Conservation (phyloP, 176 grass and related monocot genomes). For the Avena insularis region DNA sequence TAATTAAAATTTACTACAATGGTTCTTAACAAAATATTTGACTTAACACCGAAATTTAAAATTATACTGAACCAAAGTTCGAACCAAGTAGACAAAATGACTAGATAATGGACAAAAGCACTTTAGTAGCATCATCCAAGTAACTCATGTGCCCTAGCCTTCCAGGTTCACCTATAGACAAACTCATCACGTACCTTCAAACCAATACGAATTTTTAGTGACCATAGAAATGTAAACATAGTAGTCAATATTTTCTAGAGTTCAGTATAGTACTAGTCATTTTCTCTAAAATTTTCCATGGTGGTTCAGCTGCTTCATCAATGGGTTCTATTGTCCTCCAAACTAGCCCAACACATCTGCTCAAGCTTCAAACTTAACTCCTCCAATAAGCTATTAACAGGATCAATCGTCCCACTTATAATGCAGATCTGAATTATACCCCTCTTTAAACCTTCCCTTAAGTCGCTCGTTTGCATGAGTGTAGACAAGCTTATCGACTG, state of each 20-base stretch:
- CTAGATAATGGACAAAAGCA: too few species aligned
- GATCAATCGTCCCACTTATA: neutral
- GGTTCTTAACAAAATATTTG: too few species aligned
- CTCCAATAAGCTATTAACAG: neutral
- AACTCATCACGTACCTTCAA: neutral
- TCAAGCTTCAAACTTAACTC: neutral
- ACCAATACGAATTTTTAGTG: neutral
- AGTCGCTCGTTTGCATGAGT: neutral
- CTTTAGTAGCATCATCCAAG: too few species aligned
- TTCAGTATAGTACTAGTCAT: neutral
- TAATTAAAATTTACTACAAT: too few species aligned
- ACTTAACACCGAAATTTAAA: too few species aligned
- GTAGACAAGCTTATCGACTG: neutral
- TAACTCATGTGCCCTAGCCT: neutral
- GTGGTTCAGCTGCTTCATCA: neutral
- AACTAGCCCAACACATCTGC: neutral
- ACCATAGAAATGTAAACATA: neutral
- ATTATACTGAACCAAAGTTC: too few species aligned
- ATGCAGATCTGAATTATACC: neutral
- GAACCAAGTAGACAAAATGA: too few species aligned
- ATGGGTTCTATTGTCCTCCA: neutral
- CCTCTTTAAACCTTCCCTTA: neutral
- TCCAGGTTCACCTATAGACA: neutral
- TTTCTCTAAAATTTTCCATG: neutral
- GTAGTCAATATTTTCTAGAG: neutral